These are phyloP conservation scores for Mrakia frigida DNA, from an alignment of 768 basidiomycete species.

Conservation along the genomic window DNA sequence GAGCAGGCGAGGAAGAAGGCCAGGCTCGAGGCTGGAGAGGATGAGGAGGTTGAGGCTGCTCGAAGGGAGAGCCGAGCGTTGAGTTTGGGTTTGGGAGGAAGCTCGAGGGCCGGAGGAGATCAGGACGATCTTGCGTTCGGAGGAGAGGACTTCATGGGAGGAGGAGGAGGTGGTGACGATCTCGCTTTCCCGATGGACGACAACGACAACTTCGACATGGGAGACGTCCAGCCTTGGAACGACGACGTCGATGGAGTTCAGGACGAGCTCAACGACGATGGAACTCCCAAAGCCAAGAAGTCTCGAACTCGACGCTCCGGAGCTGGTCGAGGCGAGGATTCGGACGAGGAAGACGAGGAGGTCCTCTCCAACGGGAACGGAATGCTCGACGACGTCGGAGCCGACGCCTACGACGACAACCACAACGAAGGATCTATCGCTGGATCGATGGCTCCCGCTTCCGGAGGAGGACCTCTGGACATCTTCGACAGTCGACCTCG, in stretches of 20 bases:
- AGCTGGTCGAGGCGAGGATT: conserved; percentile 43
- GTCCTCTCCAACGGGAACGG: conserved; percentile 27
- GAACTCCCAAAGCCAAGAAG: conserved; percentile 1
- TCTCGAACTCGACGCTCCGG: background rate
- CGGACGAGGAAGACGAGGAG: conserved; percentile 47
- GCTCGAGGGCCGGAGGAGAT: conserved; percentile 45
- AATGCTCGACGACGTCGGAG: conserved; percentile 37
- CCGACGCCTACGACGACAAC: conserved; percentile 38
- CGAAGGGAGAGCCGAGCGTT: conserved; percentile 58
- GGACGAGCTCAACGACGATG: conserved; percentile 10
- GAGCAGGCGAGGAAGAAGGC: conserved; percentile 43
- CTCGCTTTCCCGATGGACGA: conserved; percentile 16
- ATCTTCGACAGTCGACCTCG: conserved; percentile 63
- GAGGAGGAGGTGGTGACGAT: background rate
- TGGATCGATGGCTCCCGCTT: conserved; percentile 5
- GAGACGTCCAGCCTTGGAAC: conserved; percentile 21
- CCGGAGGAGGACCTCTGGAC: conserved; percentile 54
- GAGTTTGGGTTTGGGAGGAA: conserved; percentile 52
- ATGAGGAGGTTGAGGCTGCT: conserved; percentile 61
- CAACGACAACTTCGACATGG: conserved; percentile 23
- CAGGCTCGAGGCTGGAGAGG: conserved; percentile 54
- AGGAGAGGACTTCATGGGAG: conserved; percentile 56
- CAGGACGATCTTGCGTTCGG: conserved; percentile 52
- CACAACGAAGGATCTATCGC: conserved; percentile 37
- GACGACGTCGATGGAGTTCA: conserved; percentile 3